Evolutionary conservation across 75 land plant species (phyloP).

Genomic region (Gnetum montanum): DNA sequence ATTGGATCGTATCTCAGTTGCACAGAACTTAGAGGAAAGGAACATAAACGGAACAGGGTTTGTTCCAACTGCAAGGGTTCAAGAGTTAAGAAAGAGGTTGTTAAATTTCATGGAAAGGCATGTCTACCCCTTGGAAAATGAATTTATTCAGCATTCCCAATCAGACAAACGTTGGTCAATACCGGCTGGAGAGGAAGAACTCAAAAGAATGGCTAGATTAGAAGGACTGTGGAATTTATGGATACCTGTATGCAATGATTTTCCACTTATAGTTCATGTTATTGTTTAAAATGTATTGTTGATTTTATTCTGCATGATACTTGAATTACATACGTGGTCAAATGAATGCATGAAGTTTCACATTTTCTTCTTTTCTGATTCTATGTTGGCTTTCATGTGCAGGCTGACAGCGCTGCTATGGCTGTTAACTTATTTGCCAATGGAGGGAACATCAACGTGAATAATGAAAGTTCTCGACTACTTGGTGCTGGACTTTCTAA

Average conservation of each 20-base stretch:
- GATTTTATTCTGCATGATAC: no score
- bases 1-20: no score
- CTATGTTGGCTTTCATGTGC: conserved; percentile 1
- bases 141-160: conserved; percentile 52
- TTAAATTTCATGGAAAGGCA: conserved; percentile 73
- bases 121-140: conserved; percentile 78
- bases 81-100: conserved; percentile 45
- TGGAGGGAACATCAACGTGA: conserved; percentile 9
- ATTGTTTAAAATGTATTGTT: no score
- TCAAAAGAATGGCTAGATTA: conserved; percentile 68
- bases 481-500: conserved; percentile 91
- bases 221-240: conserved; percentile 96
- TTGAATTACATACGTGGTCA: background rate
- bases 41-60: conserved; percentile 28
- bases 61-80: conserved; percentile 51
- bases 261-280: background rate
- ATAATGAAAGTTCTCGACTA: conserved; percentile 20
- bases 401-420: conserved; percentile 88
- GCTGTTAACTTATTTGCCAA: conserved; percentile 47
- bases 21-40: conserved; percentile 4
- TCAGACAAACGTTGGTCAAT: conserved; percentile 74
- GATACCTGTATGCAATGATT: conserved; percentile 61
- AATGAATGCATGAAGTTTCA: background rate
- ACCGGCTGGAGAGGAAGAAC: conserved; percentile 79
- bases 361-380: background rate